Percentiles rank a stretch among this genome's conserved stretches.
phyloP scores from a whole-genome alignment of 306 rosid genomes.

The Biancaea sappan region DNA sequence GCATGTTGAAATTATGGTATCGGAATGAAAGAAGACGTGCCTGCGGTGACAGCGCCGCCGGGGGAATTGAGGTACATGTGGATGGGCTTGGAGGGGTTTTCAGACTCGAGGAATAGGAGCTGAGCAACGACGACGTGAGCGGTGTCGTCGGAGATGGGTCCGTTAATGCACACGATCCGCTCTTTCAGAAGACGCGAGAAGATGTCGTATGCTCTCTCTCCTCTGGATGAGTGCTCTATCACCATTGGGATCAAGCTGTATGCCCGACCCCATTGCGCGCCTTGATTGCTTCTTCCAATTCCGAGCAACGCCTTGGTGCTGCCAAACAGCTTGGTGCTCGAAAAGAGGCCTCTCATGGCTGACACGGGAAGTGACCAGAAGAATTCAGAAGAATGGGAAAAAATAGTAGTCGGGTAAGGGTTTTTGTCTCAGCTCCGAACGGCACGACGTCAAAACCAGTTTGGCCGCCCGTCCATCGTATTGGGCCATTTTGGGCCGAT shows the following conservation, averaged over 20 bases:
- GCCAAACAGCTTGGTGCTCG: constrained; percentile 33
- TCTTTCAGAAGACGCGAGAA: constrained; percentile 97
- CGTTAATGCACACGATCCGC: constrained; percentile 94
- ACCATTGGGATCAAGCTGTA: constrained; percentile 86
- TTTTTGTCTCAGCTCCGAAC: neutral
- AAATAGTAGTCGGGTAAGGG: neutral
- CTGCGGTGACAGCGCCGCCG: constrained; percentile 97
- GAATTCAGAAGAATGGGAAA: neutral
- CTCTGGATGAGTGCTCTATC: constrained; percentile 92
- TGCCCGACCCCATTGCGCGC: constrained; percentile 42
- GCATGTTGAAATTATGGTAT: neutral
- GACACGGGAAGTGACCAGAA: neutral
- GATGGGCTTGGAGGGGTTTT: constrained; percentile 92
- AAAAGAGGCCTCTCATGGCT: constrained; percentile 53
- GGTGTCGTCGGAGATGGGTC: constrained; percentile 89
- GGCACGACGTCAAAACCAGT: neutral
- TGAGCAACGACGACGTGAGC: constrained; percentile 97
- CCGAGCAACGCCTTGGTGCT: constrained; percentile 25
- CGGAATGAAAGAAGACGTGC: constrained; percentile 32
- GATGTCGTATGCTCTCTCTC: constrained; percentile 96
- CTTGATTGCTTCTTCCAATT: constrained; percentile 12
- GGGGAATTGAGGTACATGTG: constrained; percentile 94
- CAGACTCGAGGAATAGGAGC: constrained; percentile 94
- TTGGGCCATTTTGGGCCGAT: neutral
- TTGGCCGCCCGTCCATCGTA: neutral